Conservation (phyloP, 2,329 filamentous ascomycete genomes). For the Ustulina deusta region DNA sequence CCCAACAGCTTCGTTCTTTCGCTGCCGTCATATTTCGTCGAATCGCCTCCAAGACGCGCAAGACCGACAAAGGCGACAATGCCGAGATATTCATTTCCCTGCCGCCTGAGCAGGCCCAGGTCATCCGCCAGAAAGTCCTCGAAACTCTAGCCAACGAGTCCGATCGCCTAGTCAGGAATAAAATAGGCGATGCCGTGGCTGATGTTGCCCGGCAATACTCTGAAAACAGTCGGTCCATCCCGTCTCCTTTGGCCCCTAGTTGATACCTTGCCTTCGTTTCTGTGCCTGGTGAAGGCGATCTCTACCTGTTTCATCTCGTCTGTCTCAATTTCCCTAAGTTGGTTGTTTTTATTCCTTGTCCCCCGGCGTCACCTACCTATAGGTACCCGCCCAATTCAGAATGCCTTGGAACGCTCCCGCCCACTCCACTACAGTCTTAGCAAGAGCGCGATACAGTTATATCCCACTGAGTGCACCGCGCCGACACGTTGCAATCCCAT, state of each 20-base stretch:
- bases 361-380: neutral
- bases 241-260: slow-evolving; percentile 15
- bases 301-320: neutral
- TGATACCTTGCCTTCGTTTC: neutral
- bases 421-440: neutral
- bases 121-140: slow-evolving; percentile 86
- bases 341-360: neutral
- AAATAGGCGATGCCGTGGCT: slow-evolving; percentile 96
- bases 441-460: neutral
- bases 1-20: slow-evolving; percentile 84
- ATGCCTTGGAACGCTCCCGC: neutral
- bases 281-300: neutral
- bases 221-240: slow-evolving; percentile 77
- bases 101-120: slow-evolving; percentile 76
- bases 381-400: neutral
- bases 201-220: slow-evolving; percentile 95
- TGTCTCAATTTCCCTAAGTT: neutral
- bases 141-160: slow-evolving; percentile 80
- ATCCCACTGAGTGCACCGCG: neutral
- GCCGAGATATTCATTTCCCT: slow-evolving; percentile 90
- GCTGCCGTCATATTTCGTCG: slow-evolving; percentile 93
- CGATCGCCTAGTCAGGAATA: slow-evolving; percentile 83
- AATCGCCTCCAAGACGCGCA: slow-evolving; percentile 89
- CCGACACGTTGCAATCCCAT: neutral
- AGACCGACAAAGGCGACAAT: slow-evolving; percentile 76